A percentile compares a stretch with the other conserved stretches of the same genome.
Conservation (phyloP, 257 asterid genomes). For the Nicotiana undulata region DNA sequence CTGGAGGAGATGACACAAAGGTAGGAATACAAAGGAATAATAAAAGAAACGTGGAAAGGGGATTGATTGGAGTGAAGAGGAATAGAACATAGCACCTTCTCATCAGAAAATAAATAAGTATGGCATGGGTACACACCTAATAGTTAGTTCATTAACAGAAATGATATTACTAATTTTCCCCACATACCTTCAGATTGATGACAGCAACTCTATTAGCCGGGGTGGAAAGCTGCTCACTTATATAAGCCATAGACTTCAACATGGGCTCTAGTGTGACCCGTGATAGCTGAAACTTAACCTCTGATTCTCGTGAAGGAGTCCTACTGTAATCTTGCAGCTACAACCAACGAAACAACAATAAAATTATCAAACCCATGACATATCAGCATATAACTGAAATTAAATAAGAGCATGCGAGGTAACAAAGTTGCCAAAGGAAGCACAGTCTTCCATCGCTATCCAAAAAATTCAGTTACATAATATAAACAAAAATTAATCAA, state of each 20-base stretch:
- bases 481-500: neutral
- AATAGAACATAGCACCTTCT: neutral
- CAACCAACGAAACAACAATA: constrained; percentile 13
- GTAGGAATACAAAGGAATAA: neutral
- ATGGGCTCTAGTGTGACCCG: constrained; percentile 73
- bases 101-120: neutral
- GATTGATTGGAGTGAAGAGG: neutral
- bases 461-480: neutral
- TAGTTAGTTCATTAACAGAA: neutral
- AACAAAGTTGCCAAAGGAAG: neutral
- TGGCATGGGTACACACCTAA: neutral
- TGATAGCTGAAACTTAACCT: constrained; percentile 72
- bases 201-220: constrained; percentile 81
- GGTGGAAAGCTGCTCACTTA: constrained; percentile 75
- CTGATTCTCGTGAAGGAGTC: constrained; percentile 61
- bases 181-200: constrained; percentile 75
- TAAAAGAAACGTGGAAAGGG: neutral
- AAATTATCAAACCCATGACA: neutral
- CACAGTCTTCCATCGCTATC: neutral
- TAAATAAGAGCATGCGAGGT: neutral
- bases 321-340: constrained; percentile 76
- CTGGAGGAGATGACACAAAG: neutral
- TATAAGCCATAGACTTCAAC: constrained; percentile 86
- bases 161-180: neutral
- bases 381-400: constrained; percentile 6